phyloP scores from a whole-genome alignment of 2,329 filamentous ascomycete species.

The Plectosphaerella sp. region DNA sequence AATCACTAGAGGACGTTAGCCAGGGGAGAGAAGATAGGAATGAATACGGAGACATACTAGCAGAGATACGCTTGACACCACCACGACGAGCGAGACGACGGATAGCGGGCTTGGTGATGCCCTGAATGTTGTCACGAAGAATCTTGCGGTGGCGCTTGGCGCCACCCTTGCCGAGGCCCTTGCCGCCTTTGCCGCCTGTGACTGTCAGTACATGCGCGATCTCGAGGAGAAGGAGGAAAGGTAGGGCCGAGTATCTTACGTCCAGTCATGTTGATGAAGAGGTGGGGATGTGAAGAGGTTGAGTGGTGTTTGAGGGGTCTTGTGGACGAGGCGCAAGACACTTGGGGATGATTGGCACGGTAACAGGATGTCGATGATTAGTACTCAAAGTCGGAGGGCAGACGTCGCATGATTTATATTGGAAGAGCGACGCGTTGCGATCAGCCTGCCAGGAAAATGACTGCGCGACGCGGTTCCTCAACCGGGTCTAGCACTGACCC shows the following conservation, averaged over 20 bases:
- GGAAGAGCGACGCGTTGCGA: not conserved
- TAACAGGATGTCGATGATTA: too few relatives aligned
- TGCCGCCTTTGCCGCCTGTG: conserved; percentile 87
- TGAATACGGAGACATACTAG: conserved; percentile 55
- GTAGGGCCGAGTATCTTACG: conserved; percentile 46
- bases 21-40: conserved; percentile 2
- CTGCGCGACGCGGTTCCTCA: not conserved
- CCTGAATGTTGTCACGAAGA: conserved; percentile 98
- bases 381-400: not conserved
- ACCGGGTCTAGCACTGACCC: not conserved
- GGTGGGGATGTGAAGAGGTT: conserved; percentile 1
- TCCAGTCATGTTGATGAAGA: conserved; percentile 62
- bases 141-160: conserved; percentile 99
- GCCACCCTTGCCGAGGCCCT: conserved; percentile 96
- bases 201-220: not conserved
- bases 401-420: conserved; percentile 6
- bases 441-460: not conserved
- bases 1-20: conserved; percentile 49
- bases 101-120: conserved; percentile 98
- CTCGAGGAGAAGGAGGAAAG: not conserved
- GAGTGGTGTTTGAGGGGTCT: too few relatives aligned
- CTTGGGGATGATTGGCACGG: too few relatives aligned
- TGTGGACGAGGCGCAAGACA: too few relatives aligned
- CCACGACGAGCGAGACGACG: conserved; percentile 97
- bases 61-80: conserved; percentile 99